Percentiles rank a stretch among this genome's conserved stretches.
These are phyloP conservation scores for Bryum argenteum DNA, from an alignment of 225 moss, liverwort and hornwort genomes.

Conservation along the genomic window DNA sequence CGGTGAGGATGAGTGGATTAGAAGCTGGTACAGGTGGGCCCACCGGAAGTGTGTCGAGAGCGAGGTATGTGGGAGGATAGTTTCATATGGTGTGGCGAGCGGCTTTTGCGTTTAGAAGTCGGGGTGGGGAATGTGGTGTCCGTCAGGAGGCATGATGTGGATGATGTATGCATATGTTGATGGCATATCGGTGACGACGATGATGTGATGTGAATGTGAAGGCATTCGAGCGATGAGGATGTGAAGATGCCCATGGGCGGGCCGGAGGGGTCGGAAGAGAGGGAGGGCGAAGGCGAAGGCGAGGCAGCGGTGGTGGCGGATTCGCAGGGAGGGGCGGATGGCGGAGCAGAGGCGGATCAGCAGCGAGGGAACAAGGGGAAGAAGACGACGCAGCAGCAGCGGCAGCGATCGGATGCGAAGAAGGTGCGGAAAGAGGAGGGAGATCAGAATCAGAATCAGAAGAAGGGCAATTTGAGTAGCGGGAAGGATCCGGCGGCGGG, in stretches of 20 bases:
- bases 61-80: not conserved
- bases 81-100: not conserved
- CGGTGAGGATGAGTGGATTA: slow-evolving; percentile 14
- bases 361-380: slow-evolving; percentile 56
- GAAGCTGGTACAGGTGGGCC: not conserved
- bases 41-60: not conserved
- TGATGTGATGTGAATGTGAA: too few species aligned
- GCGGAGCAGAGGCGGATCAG: slow-evolving; percentile 44
- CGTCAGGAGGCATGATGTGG: not conserved
- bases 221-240: too few species aligned
- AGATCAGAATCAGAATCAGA: slow-evolving; percentile 61
- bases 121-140: slow-evolving; percentile 22
- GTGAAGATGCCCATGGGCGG: slow-evolving; percentile 46
- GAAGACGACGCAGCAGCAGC: slow-evolving; percentile 60
- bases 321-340: slow-evolving; percentile 52
- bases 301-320: slow-evolving; percentile 61
- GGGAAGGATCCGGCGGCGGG: slow-evolving; percentile 43
- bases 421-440: slow-evolving; percentile 69
- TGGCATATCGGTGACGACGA: slow-evolving; percentile 12
- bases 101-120: not conserved
- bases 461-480: slow-evolving; percentile 39
- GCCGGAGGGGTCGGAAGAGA: slow-evolving; percentile 69
- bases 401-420: slow-evolving; percentile 73
- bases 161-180: not conserved
- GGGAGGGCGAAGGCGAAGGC: slow-evolving; percentile 74